Conservation (phyloP, 2,329 filamentous ascomycete genomes). For the Aspergillus brasiliensis region DNA sequence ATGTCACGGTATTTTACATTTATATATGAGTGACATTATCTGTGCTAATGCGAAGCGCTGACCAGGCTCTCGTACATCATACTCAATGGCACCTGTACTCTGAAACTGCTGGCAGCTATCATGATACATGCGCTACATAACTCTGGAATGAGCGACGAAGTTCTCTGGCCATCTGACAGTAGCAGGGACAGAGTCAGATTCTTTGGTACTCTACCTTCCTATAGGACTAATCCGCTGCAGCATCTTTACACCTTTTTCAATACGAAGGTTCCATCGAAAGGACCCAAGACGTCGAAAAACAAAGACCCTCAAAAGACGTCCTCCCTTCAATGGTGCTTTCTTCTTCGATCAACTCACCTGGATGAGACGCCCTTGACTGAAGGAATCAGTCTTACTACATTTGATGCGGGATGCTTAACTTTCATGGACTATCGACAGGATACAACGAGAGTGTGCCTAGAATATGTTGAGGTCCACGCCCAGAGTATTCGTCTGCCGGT, state of each 20-base stretch:
- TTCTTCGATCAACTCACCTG: slow-evolving; percentile 11
- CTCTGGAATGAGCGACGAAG: neutral
- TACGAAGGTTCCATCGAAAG: neutral
- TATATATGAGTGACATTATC: too few relatives aligned
- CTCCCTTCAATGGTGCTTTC: neutral
- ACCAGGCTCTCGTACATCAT: slow-evolving; percentile 10
- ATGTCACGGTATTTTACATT: slow-evolving; percentile 4
- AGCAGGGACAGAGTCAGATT: slow-evolving; percentile 1
- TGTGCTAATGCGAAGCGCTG: neutral
- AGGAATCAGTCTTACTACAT: slow-evolving; percentile 11
- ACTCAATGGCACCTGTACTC: slow-evolving; percentile 13
- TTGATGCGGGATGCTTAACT: neutral
- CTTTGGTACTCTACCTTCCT: slow-evolving; percentile 6
- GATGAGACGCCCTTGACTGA: neutral
- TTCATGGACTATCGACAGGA: slow-evolving; percentile 13
- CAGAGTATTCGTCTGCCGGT: neutral
- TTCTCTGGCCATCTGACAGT: slow-evolving; percentile 13
- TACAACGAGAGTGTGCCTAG: neutral
- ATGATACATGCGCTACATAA: slow-evolving; percentile 21
- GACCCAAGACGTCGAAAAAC: neutral
- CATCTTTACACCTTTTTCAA: slow-evolving; percentile 13
- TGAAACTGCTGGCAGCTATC: slow-evolving; percentile 25
- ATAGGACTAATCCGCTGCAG: slow-evolving; percentile 1
- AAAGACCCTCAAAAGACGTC: too few relatives aligned
- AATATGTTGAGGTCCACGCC: slow-evolving; percentile 14